Evolutionary conservation across 2,329 filamentous ascomycete genomes (phyloP).

Genomic region (Xylariaceae sp.): DNA sequence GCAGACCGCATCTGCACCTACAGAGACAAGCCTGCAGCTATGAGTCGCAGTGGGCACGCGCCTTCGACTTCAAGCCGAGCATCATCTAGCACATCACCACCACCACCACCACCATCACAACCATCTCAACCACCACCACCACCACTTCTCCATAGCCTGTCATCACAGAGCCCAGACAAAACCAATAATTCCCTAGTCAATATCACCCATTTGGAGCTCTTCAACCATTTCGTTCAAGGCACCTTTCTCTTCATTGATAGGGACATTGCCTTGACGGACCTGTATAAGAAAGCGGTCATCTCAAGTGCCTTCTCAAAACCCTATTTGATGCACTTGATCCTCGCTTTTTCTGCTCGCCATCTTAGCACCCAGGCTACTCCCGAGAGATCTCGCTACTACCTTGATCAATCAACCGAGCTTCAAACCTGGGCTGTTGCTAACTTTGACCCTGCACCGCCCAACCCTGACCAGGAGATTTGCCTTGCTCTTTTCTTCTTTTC

Average conservation of each 20-base stretch:
- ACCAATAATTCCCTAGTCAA: conserved; percentile 15
- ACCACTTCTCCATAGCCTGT: background rate
- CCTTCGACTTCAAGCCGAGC: background rate
- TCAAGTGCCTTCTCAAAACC: conserved; percentile 14
- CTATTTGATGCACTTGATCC: conserved; percentile 23
- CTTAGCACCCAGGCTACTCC: conserved; percentile 5
- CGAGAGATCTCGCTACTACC: conserved; percentile 11
- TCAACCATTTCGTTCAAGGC: conserved; percentile 21
- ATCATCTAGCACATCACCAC: background rate
- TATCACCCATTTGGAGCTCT: conserved; percentile 22
- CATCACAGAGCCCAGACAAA: background rate
- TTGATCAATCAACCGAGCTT: conserved; percentile 20
- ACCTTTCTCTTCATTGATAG: conserved; percentile 21
- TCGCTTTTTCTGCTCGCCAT: conserved; percentile 21
- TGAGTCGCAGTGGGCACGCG: background rate
- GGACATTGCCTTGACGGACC: background rate
- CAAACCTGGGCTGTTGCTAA: conserved; percentile 26
- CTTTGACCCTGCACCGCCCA: conserved; percentile 15
- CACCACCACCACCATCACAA: background rate
- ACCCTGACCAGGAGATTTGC: conserved; percentile 13
- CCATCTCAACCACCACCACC: background rate
- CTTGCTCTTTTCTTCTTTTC: conserved; percentile 23
- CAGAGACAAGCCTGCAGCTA: background rate
- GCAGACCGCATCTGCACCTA: conserved; percentile 26
- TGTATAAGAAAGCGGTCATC: conserved; percentile 11